Conservation (phyloP, 2,329 filamentous ascomycete genomes). For the Aspergillus felis region DNA sequence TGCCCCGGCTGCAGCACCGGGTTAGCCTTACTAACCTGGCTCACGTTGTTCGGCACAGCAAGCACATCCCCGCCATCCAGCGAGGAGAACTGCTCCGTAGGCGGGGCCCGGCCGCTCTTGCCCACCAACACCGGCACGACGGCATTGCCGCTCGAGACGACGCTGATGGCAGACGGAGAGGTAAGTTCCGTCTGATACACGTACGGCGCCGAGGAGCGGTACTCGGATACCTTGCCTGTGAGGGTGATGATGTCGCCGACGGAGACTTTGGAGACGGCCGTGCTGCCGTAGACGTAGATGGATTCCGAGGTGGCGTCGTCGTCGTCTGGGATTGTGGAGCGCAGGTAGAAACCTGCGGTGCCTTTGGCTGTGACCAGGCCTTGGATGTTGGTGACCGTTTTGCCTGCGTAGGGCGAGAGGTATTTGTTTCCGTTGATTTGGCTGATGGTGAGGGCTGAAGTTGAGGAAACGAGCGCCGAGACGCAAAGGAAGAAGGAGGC, state of each 20-base stretch:
- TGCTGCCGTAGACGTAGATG: slow-evolving; percentile 60
- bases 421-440: slow-evolving; percentile 65
- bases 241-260: slow-evolving; percentile 63
- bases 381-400: slow-evolving; percentile 55
- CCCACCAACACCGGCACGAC: slow-evolving; percentile 61
- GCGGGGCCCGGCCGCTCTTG: slow-evolving; percentile 53
- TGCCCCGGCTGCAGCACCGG: slow-evolving; percentile 56
- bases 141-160: slow-evolving; percentile 52
- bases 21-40: slow-evolving; percentile 56
- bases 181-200: slow-evolving; percentile 62
- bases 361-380: slow-evolving; percentile 64
- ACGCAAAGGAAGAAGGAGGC: background rate
- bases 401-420: slow-evolving; percentile 57
- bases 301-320: slow-evolving; percentile 60
- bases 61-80: slow-evolving; percentile 66
- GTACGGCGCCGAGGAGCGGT: slow-evolving; percentile 53
- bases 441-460: slow-evolving; percentile 48
- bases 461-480: slow-evolving; percentile 2
- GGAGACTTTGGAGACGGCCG: slow-evolving; percentile 49
- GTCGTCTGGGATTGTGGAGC: slow-evolving; percentile 55
- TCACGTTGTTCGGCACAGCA: slow-evolving; percentile 59
- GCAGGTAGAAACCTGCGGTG: slow-evolving; percentile 60
- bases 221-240: slow-evolving; percentile 59
- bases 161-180: slow-evolving; percentile 51
- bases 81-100: slow-evolving; percentile 57